Evolutionary conservation across 2,329 filamentous ascomycete genomes (phyloP).

Genomic region (Lecanicillium sp.): DNA sequence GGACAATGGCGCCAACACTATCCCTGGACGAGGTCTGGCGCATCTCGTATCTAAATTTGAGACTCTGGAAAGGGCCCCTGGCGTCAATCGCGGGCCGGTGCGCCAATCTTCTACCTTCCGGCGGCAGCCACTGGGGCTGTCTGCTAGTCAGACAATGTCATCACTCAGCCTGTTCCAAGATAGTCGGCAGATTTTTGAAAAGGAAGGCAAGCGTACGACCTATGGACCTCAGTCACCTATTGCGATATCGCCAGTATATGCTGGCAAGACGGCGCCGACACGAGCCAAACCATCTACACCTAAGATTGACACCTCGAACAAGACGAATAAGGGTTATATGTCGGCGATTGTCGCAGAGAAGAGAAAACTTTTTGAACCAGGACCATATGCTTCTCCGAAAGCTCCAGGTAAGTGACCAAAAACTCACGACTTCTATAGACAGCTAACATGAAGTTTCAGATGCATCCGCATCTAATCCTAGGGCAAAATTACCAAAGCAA

Average conservation of each 20-base stretch:
- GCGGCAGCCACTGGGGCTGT: slow-evolving; percentile 13
- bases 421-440: not conserved
- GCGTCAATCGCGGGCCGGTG: not conserved
- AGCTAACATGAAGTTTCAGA: not conserved
- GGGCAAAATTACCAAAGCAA: not conserved
- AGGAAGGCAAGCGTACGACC: not conserved
- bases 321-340: not conserved
- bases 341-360: slow-evolving; percentile 20
- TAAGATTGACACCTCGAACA: not conserved
- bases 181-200: not conserved
- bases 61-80: slow-evolving; percentile 21
- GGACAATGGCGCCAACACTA: not conserved
- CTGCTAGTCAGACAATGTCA: slow-evolving; percentile 7
- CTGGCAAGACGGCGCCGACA: not conserved
- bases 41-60: slow-evolving; percentile 33
- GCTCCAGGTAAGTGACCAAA: not conserved
- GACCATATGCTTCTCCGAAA: not conserved
- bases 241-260: not conserved
- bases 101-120: slow-evolving; percentile 1
- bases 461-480: not conserved
- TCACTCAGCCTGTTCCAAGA: slow-evolving; percentile 1
- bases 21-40: slow-evolving; percentile 20
- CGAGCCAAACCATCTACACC: not conserved
- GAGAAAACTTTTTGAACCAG: slow-evolving; percentile 20
- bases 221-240: not conserved